Evolutionary conservation across 257 asterid species (phyloP), one percentile per base, ranked within the genome.

Genomic region (Solanum sejunctum): DNA sequence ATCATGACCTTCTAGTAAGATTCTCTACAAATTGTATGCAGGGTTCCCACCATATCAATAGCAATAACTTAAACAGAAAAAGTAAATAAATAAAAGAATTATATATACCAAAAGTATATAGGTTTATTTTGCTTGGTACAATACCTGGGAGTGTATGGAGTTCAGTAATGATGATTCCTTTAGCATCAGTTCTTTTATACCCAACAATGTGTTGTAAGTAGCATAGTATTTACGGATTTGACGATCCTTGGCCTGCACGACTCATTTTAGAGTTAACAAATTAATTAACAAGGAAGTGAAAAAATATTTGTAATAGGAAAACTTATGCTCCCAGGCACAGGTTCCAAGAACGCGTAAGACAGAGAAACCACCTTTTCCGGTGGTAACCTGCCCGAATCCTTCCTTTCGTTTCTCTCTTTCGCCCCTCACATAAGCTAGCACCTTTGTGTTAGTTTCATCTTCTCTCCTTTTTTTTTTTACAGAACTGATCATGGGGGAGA

Each of bases 91-190:
- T 15, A 69, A 4, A 3, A 69, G 77, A 36, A 69, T 69, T 36
- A 69, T 4, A 69, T 36, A 69, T 28, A 56, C 70, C 49, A 64
- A 45, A 45, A 63, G 64, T 28, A 36, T 84, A 28, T 51, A 75
- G 69, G 88, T 51, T 55, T 70, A 41, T 67, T 54, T 79, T 57
- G 64, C 64, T 87, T 79, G 82, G 86, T 63, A 21, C 21, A 23
- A 61, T 85, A 94, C 99, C 99, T 95, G 99, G 84, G 91, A 89
- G 88, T 90, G 92, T 71, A 95, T 87, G 88, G 99, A 95, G 91
- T 92, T 92, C 89, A 94, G 83, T 89, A 95, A 89, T 49, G 99
- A 94, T 84, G 90, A 94, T 89, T 95, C 99, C 88, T 95, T 95
- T 57, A 92, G 90, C 98, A 93, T 94, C 88, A 94, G 78, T 83